A percentile compares a stretch with the other conserved stretches of the same genome.
phyloP scores from a whole-genome alignment of 371 early-diverging fungal genomes.

The Mucor irregularis region DNA sequence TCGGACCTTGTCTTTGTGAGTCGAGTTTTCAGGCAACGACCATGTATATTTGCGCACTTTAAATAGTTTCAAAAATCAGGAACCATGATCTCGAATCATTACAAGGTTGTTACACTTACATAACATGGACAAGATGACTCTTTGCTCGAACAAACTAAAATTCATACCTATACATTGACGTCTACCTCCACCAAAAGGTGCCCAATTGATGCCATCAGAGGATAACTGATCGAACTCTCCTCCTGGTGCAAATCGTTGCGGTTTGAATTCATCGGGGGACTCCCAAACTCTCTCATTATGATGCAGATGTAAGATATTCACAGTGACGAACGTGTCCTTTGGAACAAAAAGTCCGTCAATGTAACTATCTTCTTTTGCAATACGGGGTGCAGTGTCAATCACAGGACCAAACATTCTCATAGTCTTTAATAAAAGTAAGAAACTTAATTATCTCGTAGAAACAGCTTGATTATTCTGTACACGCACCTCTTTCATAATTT shows the following conservation, averaged over 20 bases:
- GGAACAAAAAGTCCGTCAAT: slow-evolving; percentile 41
- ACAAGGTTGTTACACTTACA: too few species aligned
- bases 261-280: slow-evolving; percentile 15
- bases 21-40: background rate
- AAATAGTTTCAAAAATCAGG: too few species aligned
- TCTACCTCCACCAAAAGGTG: slow-evolving; percentile 35
- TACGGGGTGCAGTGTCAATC: slow-evolving; percentile 16
- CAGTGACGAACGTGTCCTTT: slow-evolving; percentile 33
- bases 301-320: slow-evolving; percentile 28
- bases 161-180: slow-evolving; percentile 46
- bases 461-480: background rate
- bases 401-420: slow-evolving; percentile 34
- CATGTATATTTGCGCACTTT: background rate
- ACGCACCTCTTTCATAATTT: slow-evolving; percentile 37
- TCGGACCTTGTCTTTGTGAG: background rate
- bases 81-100: too few species aligned
- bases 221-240: background rate
- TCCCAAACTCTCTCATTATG: slow-evolving; percentile 16
- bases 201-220: slow-evolving; percentile 21
- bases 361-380: slow-evolving; percentile 31
- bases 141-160: slow-evolving; percentile 47
- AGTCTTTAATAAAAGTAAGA: slow-evolving; percentile 11
- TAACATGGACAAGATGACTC: slow-evolving; percentile 44
- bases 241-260: slow-evolving; percentile 28
- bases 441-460: too few species aligned